Evolutionary conservation across 2,329 filamentous ascomycete genomes (phyloP).

Genomic region (Bipolaris victoriae): DNA sequence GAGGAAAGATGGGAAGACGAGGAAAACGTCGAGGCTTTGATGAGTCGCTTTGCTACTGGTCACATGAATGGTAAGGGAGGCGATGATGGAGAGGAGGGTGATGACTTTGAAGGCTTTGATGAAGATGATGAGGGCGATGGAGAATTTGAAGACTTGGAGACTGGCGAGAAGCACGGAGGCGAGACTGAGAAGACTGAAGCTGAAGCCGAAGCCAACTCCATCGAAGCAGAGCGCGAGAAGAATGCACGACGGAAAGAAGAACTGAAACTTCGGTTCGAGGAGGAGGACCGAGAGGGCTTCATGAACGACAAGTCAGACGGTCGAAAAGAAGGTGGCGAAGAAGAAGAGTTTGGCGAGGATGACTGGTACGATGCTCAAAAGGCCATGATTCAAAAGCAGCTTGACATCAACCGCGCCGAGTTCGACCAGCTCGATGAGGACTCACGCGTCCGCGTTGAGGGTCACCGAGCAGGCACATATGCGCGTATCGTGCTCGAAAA

Average conservation of each 20-base stretch:
- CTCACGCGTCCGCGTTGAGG: conserved; percentile 84
- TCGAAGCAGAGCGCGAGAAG: conserved; percentile 88
- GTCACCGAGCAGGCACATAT: conserved; percentile 90
- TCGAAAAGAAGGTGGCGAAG: conserved; percentile 69
- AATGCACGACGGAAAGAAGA: conserved; percentile 95
- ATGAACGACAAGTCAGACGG: conserved; percentile 85
- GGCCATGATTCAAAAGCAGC: conserved; percentile 89
- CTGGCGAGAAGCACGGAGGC: conserved; percentile 65
- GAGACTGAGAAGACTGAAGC: conserved; percentile 50
- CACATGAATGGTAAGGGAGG: conserved; percentile 59
- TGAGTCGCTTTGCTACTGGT: conserved; percentile 75
- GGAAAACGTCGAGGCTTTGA: conserved; percentile 76
- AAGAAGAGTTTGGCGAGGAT: conserved; percentile 90
- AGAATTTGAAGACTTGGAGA: conserved; percentile 84
- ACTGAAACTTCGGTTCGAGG: conserved; percentile 90
- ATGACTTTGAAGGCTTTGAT: conserved; percentile 64
- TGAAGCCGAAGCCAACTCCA: conserved; percentile 56
- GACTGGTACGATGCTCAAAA: conserved; percentile 99
- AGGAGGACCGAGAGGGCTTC: conserved; percentile 97
- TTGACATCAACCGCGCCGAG: conserved; percentile 95
- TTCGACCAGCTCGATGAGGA: conserved; percentile 85
- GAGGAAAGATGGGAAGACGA: conserved; percentile 84
- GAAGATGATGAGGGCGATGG: conserved; percentile 73
- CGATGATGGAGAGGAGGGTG: conserved; percentile 53
- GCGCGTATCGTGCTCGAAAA: conserved; percentile 87